phyloP scores from a whole-genome alignment of 805 yeast genomes.

The Tetrapisispora arboricola region DNA sequence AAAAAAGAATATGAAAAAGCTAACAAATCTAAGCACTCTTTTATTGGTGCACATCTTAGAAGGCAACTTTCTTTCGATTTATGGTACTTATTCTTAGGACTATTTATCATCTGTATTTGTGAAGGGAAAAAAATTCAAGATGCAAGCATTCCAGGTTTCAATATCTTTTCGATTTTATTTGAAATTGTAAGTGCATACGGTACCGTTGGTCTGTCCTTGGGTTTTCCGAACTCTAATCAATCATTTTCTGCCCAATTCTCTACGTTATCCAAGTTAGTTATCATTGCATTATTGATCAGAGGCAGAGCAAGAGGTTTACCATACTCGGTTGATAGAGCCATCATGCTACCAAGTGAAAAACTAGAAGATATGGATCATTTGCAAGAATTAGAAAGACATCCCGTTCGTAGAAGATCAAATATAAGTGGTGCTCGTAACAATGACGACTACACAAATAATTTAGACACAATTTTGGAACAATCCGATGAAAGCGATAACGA shows the following conservation, averaged over 20 bases:
- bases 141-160: constrained; percentile 39
- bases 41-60: constrained; percentile 79
- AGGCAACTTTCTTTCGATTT: constrained; percentile 87
- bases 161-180: constrained; percentile 65
- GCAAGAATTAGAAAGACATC: constrained; percentile 31
- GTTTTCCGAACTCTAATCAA: constrained; percentile 56
- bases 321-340: constrained; percentile 85
- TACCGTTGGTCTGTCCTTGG: constrained; percentile 87
- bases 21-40: constrained; percentile 35
- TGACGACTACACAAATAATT: neutral
- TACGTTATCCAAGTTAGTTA: constrained; percentile 66
- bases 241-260: constrained; percentile 70
- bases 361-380: constrained; percentile 51
- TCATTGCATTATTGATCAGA: constrained; percentile 83
- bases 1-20: constrained; percentile 19
- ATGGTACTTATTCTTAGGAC: constrained; percentile 84
- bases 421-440: neutral
- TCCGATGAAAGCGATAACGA: constrained; percentile 3
- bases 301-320: constrained; percentile 97
- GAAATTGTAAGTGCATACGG: constrained; percentile 94
- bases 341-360: constrained; percentile 67
- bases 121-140: constrained; percentile 57
- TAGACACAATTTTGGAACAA: neutral
- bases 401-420: neutral
- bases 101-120: constrained; percentile 77